A percentile compares a stretch with the other conserved stretches of the same genome.
These are phyloP conservation scores for Strobilomyces dryophilus DNA, from an alignment of 768 basidiomycete genomes.

Conservation along the genomic window DNA sequence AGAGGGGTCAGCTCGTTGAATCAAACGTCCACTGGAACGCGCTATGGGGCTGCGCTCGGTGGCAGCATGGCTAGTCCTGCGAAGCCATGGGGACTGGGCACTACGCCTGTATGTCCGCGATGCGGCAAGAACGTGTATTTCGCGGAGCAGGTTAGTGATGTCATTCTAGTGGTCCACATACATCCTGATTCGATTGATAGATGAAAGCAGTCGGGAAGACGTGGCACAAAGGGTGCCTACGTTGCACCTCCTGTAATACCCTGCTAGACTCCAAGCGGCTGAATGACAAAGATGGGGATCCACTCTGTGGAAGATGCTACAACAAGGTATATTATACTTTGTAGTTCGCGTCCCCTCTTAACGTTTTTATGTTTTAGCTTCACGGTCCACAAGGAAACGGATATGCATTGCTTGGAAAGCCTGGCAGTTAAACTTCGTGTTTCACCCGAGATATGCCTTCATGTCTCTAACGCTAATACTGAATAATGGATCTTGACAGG, in stretches of 20 bases:
- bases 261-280: constrained; percentile 67
- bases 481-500: constrained; percentile 7
- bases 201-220: constrained; percentile 80
- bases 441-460: neutral
- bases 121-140: constrained; percentile 81
- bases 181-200: constrained; percentile 33
- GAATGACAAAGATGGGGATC: constrained; percentile 72
- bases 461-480: constrained; percentile 6
- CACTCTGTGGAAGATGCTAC: constrained; percentile 70
- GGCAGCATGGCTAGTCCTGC: constrained; percentile 39
- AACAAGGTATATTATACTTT: constrained; percentile 43
- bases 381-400: constrained; percentile 73
- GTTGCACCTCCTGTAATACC: constrained; percentile 71
- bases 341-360: neutral
- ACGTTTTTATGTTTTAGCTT: constrained; percentile 38
- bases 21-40: constrained; percentile 55
- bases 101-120: constrained; percentile 58
- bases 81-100: constrained; percentile 49
- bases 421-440: constrained; percentile 34
- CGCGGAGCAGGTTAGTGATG: constrained; percentile 63
- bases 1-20: constrained; percentile 28
- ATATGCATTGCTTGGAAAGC: constrained; percentile 64
- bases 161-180: neutral
- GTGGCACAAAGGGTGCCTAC: constrained; percentile 71
- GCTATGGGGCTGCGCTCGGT: constrained; percentile 57